Evolutionary conservation across 441 rosid species (phyloP).

Genomic region (Erysimum cheiri): DNA sequence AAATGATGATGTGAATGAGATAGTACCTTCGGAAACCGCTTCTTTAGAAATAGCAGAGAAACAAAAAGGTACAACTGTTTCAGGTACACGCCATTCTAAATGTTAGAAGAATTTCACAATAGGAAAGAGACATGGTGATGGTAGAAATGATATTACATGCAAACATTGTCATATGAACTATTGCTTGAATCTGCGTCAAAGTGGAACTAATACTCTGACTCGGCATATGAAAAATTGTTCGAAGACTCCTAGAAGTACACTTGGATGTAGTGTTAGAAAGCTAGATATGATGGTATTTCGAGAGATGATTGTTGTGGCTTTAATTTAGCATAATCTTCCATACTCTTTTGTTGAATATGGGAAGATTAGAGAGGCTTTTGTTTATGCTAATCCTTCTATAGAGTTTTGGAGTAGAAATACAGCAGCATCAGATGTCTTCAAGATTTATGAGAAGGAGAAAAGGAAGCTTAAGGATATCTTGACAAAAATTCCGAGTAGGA

Average conservation of each 20-base stretch:
- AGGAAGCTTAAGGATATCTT: not conserved
- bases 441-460: constrained; percentile 4
- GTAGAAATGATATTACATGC: not conserved
- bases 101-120: not conserved
- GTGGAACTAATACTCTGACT: not conserved
- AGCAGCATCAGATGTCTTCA: not conserved
- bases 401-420: constrained; percentile 12
- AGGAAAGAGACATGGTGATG: not conserved
- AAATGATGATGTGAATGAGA: too few species aligned
- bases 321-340: not conserved
- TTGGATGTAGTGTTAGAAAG: not conserved
- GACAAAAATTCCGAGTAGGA: not conserved
- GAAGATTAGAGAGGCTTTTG: too few species aligned
- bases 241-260: not conserved
- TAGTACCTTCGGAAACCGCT: too few species aligned
- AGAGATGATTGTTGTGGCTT: not conserved
- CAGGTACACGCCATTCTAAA: not conserved
- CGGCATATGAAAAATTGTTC: not conserved
- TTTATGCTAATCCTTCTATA: not conserved
- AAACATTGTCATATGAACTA: not conserved
- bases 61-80: not conserved
- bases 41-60: fast-evolving
- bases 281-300: not conserved
- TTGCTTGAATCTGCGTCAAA: not conserved
- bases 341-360: constrained; percentile 10